Base-by-base conservation (phyloP, 768 basidiomycete genomes). In the Termitomyces sp. region DNA sequence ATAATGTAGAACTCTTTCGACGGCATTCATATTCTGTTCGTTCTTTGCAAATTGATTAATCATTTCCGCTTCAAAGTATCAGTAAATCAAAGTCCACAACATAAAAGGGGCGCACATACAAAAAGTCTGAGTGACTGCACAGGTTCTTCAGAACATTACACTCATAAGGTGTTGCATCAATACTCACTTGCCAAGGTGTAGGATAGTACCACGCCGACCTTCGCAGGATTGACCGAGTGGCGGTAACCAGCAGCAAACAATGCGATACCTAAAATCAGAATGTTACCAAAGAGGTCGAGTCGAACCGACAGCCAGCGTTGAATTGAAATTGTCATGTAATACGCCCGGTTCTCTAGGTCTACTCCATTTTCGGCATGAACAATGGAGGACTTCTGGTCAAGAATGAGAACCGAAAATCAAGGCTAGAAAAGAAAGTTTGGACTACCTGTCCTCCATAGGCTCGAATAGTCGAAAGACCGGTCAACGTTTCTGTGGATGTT, bases 11-110 rank as follows among this genome's bases (percentile, higher is more conserved):
- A 90, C 75, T 20, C 89, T 80, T 66, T 90, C 88, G 7, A 86
- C 86, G 0, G 85, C 82, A 64, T 89, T 88, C 82, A 89, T 88
- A 66, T 85, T 85, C 68, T 87, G 84, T 66, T 87, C 86, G 61
- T 81, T 85, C 61, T 77, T 74, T 5, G 86, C 84, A 63, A 82
- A 86, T 33, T 77, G 74, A 1, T 79, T 74, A 16, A 86, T 76
- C 69, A 86, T 77, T 61, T 83, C 76, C 5, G 83, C 82, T 85
- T 55, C 20, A 43, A 41, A 43, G 33, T 35, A 52, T 18, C 10
- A n/a, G 36, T 49, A 40, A 46, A 43, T 32, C 14, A 16, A 32
- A 18, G 33, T 5, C 32, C 18, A 36, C 41, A 28, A 20, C 28
- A 18, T 20, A 33, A 18, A 14, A 35, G 7, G 18, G 50, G 1